Evolutionary conservation across 2,329 filamentous ascomycete genomes (phyloP).

Genomic region (Cercospora brassicicola): DNA sequence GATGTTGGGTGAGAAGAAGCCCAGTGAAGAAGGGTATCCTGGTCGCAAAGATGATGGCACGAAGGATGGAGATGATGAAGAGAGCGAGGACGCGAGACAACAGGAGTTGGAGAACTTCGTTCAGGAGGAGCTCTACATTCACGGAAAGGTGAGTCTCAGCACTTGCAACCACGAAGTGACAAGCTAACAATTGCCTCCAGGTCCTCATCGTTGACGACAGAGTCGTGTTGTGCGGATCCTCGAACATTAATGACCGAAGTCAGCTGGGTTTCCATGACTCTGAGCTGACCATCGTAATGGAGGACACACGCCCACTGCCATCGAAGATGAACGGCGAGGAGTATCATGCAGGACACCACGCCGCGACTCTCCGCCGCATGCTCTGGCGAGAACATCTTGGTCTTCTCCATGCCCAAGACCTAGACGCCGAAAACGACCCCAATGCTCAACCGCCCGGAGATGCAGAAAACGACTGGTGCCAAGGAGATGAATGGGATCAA

Average conservation of each 20-base stretch:
- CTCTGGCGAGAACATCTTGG: conserved; percentile 92
- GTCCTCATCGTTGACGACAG: conserved; percentile 81
- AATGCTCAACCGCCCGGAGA: conserved; percentile 76
- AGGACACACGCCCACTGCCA: conserved; percentile 70
- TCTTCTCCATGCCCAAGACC: conserved; percentile 69
- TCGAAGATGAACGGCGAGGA: conserved; percentile 76
- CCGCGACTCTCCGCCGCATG: conserved; percentile 74
- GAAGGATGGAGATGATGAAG: conserved; percentile 26
- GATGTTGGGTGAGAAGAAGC: conserved; percentile 68
- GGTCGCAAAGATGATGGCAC: conserved; percentile 45
- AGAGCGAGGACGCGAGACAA: conserved; percentile 55
- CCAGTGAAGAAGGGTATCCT: conserved; percentile 73
- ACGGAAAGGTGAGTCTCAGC: conserved; percentile 67
- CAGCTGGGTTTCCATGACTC: conserved; percentile 88
- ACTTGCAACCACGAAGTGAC: neutral
- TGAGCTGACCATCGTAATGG: conserved; percentile 85
- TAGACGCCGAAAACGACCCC: conserved; percentile 64
- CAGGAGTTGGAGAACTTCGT: conserved; percentile 85
- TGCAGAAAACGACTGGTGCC: conserved; percentile 71
- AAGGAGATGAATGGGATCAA: conserved; percentile 63
- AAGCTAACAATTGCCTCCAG: conserved; percentile 26
- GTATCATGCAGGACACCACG: conserved; percentile 77
- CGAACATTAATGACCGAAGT: conserved; percentile 85
- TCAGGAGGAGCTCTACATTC: conserved; percentile 94
- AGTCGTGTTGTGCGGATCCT: conserved; percentile 67